Base-by-base conservation (phyloP, 1,284 basidiomycete genomes). In the Meira miltonrushii region DNA sequence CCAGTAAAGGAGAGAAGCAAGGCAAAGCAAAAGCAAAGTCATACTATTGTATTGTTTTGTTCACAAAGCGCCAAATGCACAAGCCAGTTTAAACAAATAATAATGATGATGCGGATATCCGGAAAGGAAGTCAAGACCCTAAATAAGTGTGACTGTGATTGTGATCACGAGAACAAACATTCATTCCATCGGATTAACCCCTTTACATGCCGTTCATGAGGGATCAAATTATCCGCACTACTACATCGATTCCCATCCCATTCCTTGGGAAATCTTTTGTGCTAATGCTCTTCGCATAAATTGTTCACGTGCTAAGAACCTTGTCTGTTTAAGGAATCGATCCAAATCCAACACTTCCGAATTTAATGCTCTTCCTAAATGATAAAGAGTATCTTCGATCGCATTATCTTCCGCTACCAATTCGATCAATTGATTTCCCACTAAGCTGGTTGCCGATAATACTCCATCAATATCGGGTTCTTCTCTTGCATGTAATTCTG, bases 401-500 rank as follows among this genome's bases (percentile, higher is more conserved):
- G 94, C 92, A 70, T 93, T 92, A 79, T 98, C 95, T 78, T 98
- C 95, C n/a, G 95, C 92, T 7, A 96, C 87, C 21, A 98, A 83
- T 76, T 95, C 90, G 66, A 97, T 86, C 23, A 98, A 82, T 64
- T 78, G 75, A 39, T 71, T 71, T 5, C 72, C 74, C 1, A 68
- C 73, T n/a, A 78, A 67, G 43, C 65, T 73, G 10, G 74, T 76
- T 4, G 72, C 67, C 3, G 59, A 48, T 2, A 74, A 64, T 63
- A 70, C 65, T 43, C 54, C 63, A 47, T 76, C 74, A 21, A 68
- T 61, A 28, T 71, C 65, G 17, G 65, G 61, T 1, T 69, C 68
- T 9, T 65, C 59, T 12, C 62, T 47, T 21, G 21, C 43, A 28
- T 68, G 51, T 33, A 74, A 39, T n/a, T 88, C 87, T 13, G 82